Evolutionary conservation across 108 stramenopile species (phyloP), one percentile per base, ranked within the genome.

Genomic region (Cylindrotheca fusiformis): DNA sequence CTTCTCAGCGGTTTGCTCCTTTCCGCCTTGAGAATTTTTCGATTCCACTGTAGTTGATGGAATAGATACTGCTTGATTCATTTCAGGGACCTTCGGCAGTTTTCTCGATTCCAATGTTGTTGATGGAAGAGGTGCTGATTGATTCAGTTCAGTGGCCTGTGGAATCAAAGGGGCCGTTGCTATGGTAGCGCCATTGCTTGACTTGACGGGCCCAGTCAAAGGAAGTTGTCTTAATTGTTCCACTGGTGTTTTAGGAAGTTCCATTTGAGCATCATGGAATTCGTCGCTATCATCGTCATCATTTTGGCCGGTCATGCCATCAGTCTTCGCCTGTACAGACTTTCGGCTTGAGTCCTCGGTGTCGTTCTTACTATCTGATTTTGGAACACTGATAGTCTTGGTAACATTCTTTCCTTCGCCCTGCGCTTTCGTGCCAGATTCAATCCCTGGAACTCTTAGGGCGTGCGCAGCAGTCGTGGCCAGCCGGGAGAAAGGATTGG

Each of bases 251-350:
- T 18, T 21, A 12, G 60, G 60, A 1, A 61, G 27, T 18, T 61
- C 60, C 60, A 61, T 61, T 26, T 61, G 60, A 4, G 60, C 60
- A 21, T 61, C 60, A 22, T 61, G 60, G 22, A 61, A 61, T 2
- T 61, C 25, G 6, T 63, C 63, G 3, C 33, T 25, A 2, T 61
- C 52, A 3, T 32, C 32, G 12, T 51, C 63, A 52, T n/a, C 32
- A 10, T 63, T 63, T 33, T 1, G 21, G 28, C 1, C 44, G 2
- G 8, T 18, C 4, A 10, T 47, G 36, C 21, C 33, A n/a, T 47
- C 21, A 17, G 44, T 22, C 58, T 30, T 56, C n/a, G n/a, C 55
- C n/a, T 56, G 28, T 14, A 56, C n/a, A 18, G 17, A n/a, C n/a
- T 28, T 20, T 56, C 18, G 55, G 32, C 18, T 21, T 51, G 50